Conservation (phyloP, 2,329 filamentous ascomycete genomes). For the Hymenoscyphus fraxineus region DNA sequence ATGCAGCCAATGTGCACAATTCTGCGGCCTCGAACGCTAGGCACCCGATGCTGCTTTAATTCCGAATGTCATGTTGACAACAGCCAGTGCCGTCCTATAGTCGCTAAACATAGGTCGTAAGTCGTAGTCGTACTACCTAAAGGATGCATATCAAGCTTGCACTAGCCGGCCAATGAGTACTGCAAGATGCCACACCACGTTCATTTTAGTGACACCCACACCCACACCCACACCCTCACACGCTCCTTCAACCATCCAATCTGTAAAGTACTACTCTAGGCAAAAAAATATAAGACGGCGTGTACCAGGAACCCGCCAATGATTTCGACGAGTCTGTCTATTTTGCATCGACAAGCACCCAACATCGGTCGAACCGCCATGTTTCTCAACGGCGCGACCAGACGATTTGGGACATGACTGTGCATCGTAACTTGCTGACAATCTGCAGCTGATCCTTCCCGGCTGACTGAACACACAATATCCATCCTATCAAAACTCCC, state of each 20-base stretch:
- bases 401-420: constrained; percentile 2
- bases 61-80: background rate
- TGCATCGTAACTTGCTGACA: constrained; percentile 11
- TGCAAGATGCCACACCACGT: constrained; percentile 16
- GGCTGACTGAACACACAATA: constrained; percentile 4
- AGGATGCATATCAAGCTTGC: constrained; percentile 8
- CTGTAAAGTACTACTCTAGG: background rate
- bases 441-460: constrained; percentile 12
- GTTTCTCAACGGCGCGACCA: constrained; percentile 2
- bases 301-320: constrained; percentile 14
- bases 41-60: background rate
- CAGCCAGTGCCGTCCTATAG: background rate
- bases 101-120: constrained; percentile 20
- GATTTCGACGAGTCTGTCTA: constrained; percentile 16
- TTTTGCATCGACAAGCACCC: constrained; percentile 14
- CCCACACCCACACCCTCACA: constrained; percentile 16
- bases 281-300: constrained; percentile 13
- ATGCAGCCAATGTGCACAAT: background rate
- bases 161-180: constrained; percentile 13
- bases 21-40: constrained; percentile 1
- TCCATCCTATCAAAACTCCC: constrained; percentile 6
- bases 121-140: constrained; percentile 4
- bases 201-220: constrained; percentile 13
- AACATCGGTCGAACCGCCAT: constrained; percentile 20
- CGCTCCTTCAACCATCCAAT: background rate